phyloP scores from a whole-genome alignment of 2,329 filamentous ascomycete species.

The Leptodontidium sp. region DNA sequence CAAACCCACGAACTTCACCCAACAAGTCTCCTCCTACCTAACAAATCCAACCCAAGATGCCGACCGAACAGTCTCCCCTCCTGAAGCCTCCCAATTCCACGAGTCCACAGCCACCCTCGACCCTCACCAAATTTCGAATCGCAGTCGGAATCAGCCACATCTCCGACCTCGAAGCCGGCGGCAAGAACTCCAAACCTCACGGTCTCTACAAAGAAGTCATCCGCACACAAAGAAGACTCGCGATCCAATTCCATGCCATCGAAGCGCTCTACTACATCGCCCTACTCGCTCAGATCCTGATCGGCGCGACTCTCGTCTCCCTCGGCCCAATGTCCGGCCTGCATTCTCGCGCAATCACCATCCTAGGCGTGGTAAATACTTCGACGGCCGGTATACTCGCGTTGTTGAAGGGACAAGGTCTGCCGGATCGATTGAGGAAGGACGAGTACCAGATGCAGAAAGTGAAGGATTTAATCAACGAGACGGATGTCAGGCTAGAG shows the following conservation, averaged over 20 bases:
- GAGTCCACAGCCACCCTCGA: conserved; percentile 15
- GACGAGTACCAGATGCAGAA: conserved; percentile 56
- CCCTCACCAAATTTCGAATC: conserved; percentile 39
- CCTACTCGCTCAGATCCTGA: conserved; percentile 56
- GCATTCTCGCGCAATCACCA: conserved; percentile 61
- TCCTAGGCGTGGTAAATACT: conserved; percentile 69
- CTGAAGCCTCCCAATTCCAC: conserved; percentile 19
- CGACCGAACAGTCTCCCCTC: conserved; percentile 35
- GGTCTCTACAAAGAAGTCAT: conserved; percentile 53
- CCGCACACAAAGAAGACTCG: conserved; percentile 45
- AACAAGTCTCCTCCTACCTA: not conserved
- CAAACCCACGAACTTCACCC: not conserved
- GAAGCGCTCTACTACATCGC: conserved; percentile 52
- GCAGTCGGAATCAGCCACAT: conserved; percentile 40
- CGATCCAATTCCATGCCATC: conserved; percentile 48
- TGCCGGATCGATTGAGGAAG: conserved; percentile 56
- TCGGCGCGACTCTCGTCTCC: conserved; percentile 57
- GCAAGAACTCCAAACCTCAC: conserved; percentile 29
- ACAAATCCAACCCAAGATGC: conserved; percentile 10
- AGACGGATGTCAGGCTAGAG: conserved; percentile 57
- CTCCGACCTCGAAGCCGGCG: conserved; percentile 36
- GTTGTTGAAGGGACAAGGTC: conserved; percentile 59
- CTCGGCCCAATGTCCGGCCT: conserved; percentile 56
- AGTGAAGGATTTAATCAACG: conserved; percentile 62
- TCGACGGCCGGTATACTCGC: conserved; percentile 68